Conservation (phyloP, 2,329 filamentous ascomycete species). For the Pyrenochaeta sp. region DNA sequence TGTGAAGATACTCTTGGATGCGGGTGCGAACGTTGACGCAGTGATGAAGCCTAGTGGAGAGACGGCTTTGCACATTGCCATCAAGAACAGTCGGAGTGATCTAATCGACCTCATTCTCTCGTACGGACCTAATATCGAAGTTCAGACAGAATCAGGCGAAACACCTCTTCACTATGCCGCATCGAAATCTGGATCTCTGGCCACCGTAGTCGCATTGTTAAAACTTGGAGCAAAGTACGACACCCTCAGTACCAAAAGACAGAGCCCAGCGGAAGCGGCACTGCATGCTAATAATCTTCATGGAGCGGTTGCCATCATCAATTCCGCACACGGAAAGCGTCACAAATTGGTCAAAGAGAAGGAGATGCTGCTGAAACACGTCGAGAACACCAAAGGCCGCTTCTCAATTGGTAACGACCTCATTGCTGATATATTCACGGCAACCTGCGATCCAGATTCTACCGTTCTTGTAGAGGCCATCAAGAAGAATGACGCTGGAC, state of each 20-base stretch:
- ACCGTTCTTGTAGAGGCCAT: constrained; percentile 43
- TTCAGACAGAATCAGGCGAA: constrained; percentile 32
- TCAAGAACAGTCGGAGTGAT: constrained; percentile 32
- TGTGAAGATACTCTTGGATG: constrained; percentile 35
- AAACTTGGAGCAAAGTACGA: constrained; percentile 38
- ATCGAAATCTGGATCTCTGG: constrained; percentile 28
- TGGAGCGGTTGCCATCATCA: constrained; percentile 41
- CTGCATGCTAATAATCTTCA: constrained; percentile 36
- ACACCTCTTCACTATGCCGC: constrained; percentile 45
- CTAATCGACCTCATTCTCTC: constrained; percentile 35
- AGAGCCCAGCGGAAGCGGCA: constrained; percentile 38
- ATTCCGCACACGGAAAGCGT: constrained; percentile 33
- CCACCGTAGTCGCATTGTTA: constrained; percentile 31
- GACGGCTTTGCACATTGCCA: constrained; percentile 41
- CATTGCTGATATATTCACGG: constrained; percentile 41
- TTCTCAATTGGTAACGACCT: constrained; percentile 42
- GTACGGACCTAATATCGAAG: constrained; percentile 29
- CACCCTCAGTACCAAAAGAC: constrained; percentile 21
- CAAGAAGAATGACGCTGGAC: constrained; percentile 32
- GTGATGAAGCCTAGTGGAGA: constrained; percentile 30
- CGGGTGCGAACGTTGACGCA: constrained; percentile 35
- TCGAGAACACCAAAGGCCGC: constrained; percentile 33
- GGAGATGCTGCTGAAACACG: constrained; percentile 39
- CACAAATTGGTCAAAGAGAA: constrained; percentile 40
- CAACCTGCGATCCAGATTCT: constrained; percentile 43